A percentile compares a stretch with the other conserved stretches of the same genome.
These are phyloP conservation scores for Aeschynomene evenia DNA, from an alignment of 306 rosid species.

Conservation along the genomic window DNA sequence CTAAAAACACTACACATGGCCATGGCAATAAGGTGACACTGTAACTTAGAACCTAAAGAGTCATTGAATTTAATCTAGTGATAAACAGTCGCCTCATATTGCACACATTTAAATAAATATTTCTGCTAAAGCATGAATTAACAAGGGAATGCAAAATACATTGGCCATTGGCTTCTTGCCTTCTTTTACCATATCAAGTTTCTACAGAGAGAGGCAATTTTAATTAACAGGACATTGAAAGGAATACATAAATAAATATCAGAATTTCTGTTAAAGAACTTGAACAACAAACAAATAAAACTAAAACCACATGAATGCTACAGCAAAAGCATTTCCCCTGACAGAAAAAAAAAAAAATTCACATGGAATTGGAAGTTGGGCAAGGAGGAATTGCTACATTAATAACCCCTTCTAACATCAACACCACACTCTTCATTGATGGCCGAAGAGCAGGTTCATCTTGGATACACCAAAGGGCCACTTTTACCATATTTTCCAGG, in stretches of 20 bases:
- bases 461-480: slow-evolving; percentile 36
- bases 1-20: no score
- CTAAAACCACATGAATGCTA: not conserved
- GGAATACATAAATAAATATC: not conserved
- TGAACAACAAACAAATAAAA: not conserved
- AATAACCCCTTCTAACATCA: slow-evolving; percentile 29
- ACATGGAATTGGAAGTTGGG: not conserved
- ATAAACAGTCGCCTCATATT: no score
- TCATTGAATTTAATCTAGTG: no score
- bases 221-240: no score
- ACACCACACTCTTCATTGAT: slow-evolving; percentile 34
- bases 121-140: not conserved
- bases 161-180: not conserved
- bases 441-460: slow-evolving; percentile 35
- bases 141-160: not conserved
- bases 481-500: slow-evolving; percentile 21
- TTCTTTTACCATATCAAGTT: not conserved
- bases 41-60: no score
- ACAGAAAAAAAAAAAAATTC: no score
- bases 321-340: not conserved
- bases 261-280: no score
- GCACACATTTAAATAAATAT: no score
- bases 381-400: slow-evolving; percentile 18
- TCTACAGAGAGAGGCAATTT: no score
- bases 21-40: no score